Percentiles rank a stretch among this genome's conserved stretches.
Evolutionary conservation across 306 rosid species (phyloP).

Genomic region (Vachellia pachyceras): DNA sequence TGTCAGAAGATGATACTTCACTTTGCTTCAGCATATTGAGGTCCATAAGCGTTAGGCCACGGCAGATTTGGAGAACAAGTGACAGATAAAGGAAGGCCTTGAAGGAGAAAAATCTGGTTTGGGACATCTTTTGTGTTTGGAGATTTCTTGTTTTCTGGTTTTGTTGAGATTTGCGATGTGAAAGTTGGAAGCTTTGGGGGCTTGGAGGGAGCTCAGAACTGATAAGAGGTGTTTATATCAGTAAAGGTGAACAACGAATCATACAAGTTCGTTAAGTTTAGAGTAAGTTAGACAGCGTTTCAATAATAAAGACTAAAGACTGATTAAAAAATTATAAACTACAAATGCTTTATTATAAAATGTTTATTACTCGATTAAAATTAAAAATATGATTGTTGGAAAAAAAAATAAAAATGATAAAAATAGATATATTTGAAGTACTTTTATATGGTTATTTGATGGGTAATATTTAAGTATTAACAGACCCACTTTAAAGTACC

Average conservation of each 20-base stretch:
- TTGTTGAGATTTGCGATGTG: constrained; percentile 16
- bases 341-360: too few relatives aligned
- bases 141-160: constrained; percentile 25
- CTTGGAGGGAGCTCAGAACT: constrained; percentile 36
- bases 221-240: not conserved
- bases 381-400: not conserved
- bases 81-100: constrained; percentile 37
- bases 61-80: constrained; percentile 52
- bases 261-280: not conserved
- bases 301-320: too few relatives aligned
- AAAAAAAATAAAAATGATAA: not conserved
- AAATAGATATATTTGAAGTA: not conserved
- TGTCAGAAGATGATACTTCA: constrained; percentile 44
- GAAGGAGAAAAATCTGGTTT: constrained; percentile 48
- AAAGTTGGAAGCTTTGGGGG: constrained; percentile 46
- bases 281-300: too few relatives aligned
- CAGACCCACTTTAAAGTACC: too few relatives aligned
- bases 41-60: constrained; percentile 53
- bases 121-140: constrained; percentile 50
- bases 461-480: too few relatives aligned
- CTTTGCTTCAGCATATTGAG: constrained; percentile 53
- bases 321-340: too few relatives aligned
- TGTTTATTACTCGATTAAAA: too few relatives aligned
- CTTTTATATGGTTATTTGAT: too few relatives aligned
- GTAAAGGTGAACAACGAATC: not conserved